A percentile compares a stretch with the other conserved stretches of the same genome.
phyloP scores from a whole-genome alignment of 805 yeast genomes.

The Wickerhamiella galacta region DNA sequence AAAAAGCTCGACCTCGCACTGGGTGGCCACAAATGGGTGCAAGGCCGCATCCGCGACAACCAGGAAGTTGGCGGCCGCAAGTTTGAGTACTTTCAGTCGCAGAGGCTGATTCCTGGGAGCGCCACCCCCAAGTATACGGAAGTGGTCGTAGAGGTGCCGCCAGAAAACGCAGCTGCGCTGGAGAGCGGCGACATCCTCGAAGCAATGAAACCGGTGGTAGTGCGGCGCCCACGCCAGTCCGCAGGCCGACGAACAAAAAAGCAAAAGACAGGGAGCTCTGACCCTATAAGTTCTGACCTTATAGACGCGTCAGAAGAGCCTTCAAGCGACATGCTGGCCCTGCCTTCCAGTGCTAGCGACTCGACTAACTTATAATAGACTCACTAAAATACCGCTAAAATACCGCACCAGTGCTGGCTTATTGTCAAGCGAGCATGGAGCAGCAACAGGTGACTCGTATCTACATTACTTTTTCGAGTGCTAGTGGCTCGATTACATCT shows the following conservation, averaged over 20 bases:
- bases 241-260: neutral
- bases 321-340: neutral
- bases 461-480: too few species aligned
- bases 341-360: too few species aligned
- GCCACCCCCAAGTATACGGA: conserved; percentile 41
- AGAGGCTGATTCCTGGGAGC: conserved; percentile 50
- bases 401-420: too few species aligned
- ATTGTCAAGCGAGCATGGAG: too few species aligned
- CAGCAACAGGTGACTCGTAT: too few species aligned
- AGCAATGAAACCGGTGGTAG: conserved; percentile 8
- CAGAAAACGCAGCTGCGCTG: conserved; percentile 36
- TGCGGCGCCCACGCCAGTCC: neutral
- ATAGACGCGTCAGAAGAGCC: neutral
- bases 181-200: conserved; percentile 11
- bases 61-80: conserved; percentile 26
- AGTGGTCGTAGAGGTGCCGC: conserved; percentile 46
- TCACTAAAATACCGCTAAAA: too few species aligned
- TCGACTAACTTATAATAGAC: too few species aligned
- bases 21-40: conserved; percentile 68
- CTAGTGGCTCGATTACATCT: too few species aligned
- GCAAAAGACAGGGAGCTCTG: neutral
- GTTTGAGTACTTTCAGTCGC: conserved; percentile 32
- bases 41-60: conserved; percentile 35
- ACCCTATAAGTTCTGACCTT: neutral
- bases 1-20: conserved; percentile 67